Base-by-base conservation (phyloP, 345 rosid genomes). In the Salix exigua region DNA sequence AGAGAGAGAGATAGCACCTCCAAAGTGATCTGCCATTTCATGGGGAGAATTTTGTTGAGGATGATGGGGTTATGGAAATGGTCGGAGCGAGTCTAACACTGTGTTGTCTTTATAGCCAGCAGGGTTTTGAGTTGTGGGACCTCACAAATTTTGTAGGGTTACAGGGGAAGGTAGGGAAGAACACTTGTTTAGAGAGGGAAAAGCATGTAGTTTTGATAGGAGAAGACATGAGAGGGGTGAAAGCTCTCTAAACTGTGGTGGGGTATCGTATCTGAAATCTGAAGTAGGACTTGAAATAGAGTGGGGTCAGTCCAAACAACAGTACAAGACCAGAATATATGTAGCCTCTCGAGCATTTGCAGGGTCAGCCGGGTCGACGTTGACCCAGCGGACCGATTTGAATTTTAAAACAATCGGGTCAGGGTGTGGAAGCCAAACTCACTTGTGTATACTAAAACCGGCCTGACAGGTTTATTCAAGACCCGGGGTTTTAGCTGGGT, bases 1-100 rank as follows among this genome's bases (percentile, higher is more conserved):
- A 7, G 90, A 84, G 69, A 85, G 86, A 68, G 85, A 79, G 71
- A 83, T 78, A 0, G 83, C 58, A 18, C 73, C 74, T 42, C 77
- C 73, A 21, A 78, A 80, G 53, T 78, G 26, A 7, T 44, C 86
- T 50, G 85, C 83, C 91, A 88, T 85, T 46, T 5, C 50, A 26
- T 65, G 46, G 12, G 37, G 71, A 44, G 11, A 44, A 21, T 7
- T 12, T 51, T 19, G 58, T 19, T 1, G n/a, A 31, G 48, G 9
- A 46, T 7, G 71, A 17, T 19, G 5, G 25, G 40, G 38, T 8
- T 3, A 28, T 25, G 12, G 61, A 50, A 3, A 44, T 4, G 13
- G 51, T 23, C 5, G 53, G 37, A 23, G 17, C 4, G 0, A 13
- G 28, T 10, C 7, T n/a, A 21, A 30, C 9, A 14, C 35, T 28